Base-by-base conservation (phyloP, 202 grass and related monocot species). In the Panicum virgatum region DNA sequence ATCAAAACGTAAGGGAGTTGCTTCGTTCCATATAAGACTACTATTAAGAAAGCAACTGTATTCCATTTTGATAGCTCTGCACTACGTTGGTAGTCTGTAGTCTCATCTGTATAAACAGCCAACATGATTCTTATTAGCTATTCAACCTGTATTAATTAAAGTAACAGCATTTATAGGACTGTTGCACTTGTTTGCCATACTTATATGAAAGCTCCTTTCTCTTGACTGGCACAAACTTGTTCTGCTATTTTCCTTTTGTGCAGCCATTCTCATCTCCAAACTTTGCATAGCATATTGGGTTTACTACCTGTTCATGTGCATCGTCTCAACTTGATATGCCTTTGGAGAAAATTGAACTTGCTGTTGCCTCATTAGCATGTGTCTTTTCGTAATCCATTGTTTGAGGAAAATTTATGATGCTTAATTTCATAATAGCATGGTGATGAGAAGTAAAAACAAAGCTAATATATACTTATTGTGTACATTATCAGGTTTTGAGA, bases 401-500 rank as follows among this genome's bases (percentile, higher is more conserved):
- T 8, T 54, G 64, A 45, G 38, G 44, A 53, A 19, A 48, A 74
- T n/a, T 43, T 66, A n/a, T 58, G 38, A 20, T 40, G 5, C 27
- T 61, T 47, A 37, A 60, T 34, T 66, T 18, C 29, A 19, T 18
- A 2, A 47, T 79, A 72, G 13, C 34, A 72, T 5, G 73, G 18
- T 10, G 44, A 57, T 39, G 8, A 57, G 20, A 20, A 36, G 46
- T 48, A 53, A 47, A 69, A 20, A 25, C 18, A 48, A 0, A 3
- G 0, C 77, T 73, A 75, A 66, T 32, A 38, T 22, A 22, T 54
- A 7, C 51, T 48, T 65, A 1, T 45, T 69, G 75, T 32, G 0
- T 80, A 48, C 69, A 66, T 59, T 69, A 27, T n/a, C 54, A 92
- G 93, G 90, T 96, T 6, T 92, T 88, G 12, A 96, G 86, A 80